These are phyloP conservation scores for Thraustochytrium striatum DNA, from an alignment of 352 stramenopile genomes.

Conservation along the genomic window DNA sequence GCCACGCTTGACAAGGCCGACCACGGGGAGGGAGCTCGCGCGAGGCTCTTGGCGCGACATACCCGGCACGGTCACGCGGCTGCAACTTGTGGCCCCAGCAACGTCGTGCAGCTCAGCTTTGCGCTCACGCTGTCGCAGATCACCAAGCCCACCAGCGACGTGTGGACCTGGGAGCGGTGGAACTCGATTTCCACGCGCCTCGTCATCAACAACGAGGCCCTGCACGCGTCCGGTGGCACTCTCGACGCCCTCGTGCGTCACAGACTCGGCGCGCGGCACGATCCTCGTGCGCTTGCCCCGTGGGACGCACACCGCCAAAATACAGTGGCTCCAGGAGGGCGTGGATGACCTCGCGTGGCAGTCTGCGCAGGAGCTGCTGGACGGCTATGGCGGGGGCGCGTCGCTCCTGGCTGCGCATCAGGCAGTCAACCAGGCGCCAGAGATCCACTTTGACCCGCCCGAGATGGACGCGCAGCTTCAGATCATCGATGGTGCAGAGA, in stretches of 20 bases:
- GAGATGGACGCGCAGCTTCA: conserved; percentile 44
- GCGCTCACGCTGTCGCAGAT: conserved; percentile 43
- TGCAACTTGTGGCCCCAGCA: neutral
- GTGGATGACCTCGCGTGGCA: conserved; percentile 50
- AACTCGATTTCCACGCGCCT: conserved; percentile 54
- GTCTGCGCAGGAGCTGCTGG: conserved; percentile 51
- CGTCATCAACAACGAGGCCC: conserved; percentile 54
- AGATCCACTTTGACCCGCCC: conserved; percentile 24
- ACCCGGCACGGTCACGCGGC: too few relatives aligned
- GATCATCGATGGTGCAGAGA: conserved; percentile 39
- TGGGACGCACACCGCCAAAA: conserved; percentile 54
- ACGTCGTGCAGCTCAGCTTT: conserved; percentile 6
- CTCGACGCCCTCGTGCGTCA: conserved; percentile 23
- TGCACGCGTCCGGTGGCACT: conserved; percentile 50
- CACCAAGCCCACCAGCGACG: conserved; percentile 54
- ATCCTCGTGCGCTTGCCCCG: conserved; percentile 50
- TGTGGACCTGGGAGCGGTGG: conserved; percentile 58
- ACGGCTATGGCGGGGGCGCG: conserved; percentile 51
- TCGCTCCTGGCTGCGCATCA: conserved; percentile 55
- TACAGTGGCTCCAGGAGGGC: conserved; percentile 56
- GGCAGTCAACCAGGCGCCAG: conserved; percentile 52
- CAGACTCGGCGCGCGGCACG: conserved; percentile 49
- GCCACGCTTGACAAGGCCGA: conserved; percentile 48
- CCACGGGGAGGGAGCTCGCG: too few relatives aligned
- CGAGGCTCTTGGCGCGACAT: neutral